Base-by-base conservation (phyloP, 2,329 filamentous ascomycete genomes). In the Colletotrichum gloeosporioides region DNA sequence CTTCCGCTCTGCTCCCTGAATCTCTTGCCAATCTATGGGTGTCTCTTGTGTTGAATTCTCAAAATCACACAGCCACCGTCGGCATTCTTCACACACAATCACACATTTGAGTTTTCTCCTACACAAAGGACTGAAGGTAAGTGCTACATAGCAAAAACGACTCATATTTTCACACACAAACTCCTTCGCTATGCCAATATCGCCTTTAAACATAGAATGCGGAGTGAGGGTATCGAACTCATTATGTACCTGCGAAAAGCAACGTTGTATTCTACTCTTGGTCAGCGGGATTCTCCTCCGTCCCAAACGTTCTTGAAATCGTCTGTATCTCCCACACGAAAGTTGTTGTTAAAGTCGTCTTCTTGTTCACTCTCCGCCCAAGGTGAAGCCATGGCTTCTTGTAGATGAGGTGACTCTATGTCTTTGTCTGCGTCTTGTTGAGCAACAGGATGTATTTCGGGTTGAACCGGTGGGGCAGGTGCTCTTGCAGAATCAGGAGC, bases 291-390 rank as follows among this genome's bases (percentile, higher is more conserved):
- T 69, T 71, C 70, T 27, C 67, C 59, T 8, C 71, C 63, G 55
- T 80, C 83, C 88, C 88, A 89, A n/a, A 88, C 86, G 76, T 89
- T 89, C 25, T 83, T 82, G 76, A 88, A 89, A 72, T 87, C 87
- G 5, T 88, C 87, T 32, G 82, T 82, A 22, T 85, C 84, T n/a
- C 83, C 78, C 4, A 85, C 77, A 18, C 71, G 74, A 44, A 78
- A 76, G 44, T 69, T 76, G 16, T 66, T 67, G 27, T 74, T 64
- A 29, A 77, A 69, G 9, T 68, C 62, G 8, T 77, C 69, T 22
- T 77, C 71, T 34, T 63, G 68, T 27, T 75, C 74, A 34, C 67
- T 72, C 31, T 73, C 68, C 5, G 76, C 76, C 77, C 77, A 78
- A 6, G 77, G 77, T 18, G 77, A 78, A 39, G 74, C 49, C 64